Conservation (phyloP, 345 rosid species). For the Mercurialis annua region DNA sequence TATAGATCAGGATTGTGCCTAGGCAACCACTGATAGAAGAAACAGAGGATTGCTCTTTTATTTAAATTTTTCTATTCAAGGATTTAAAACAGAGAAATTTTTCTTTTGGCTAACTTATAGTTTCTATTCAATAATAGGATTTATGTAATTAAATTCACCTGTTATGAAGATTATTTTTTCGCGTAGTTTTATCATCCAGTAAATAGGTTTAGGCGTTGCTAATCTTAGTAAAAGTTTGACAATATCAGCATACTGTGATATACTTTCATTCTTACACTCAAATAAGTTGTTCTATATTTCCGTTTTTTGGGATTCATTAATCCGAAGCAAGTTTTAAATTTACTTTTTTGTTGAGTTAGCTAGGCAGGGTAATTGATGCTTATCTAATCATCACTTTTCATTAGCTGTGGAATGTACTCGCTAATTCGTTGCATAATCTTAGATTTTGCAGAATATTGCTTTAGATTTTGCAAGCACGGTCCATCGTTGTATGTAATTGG, state of each 20-base stretch:
- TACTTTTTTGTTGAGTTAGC: background rate
- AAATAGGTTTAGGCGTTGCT: background rate
- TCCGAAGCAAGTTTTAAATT: background rate
- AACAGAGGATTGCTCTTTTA: background rate
- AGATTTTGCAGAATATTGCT: background rate
- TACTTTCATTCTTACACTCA: background rate
- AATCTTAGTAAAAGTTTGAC: too few relatives aligned
- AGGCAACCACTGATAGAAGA: background rate
- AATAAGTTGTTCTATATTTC: background rate
- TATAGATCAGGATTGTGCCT: background rate
- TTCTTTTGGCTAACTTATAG: too few relatives aligned
- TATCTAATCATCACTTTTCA: background rate
- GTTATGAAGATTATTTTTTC: background rate
- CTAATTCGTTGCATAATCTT: background rate
- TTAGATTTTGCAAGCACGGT: background rate
- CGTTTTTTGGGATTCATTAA: background rate
- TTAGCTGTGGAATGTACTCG: background rate
- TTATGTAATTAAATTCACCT: too few relatives aligned
- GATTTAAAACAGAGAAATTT: too few relatives aligned
- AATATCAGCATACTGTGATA: background rate
- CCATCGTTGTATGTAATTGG: background rate
- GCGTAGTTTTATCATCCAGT: background rate
- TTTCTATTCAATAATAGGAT: background rate
- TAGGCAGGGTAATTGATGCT: background rate
- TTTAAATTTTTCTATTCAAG: background rate